Conservation (phyloP, 1,284 basidiomycete species). For the Boletus sp. region DNA sequence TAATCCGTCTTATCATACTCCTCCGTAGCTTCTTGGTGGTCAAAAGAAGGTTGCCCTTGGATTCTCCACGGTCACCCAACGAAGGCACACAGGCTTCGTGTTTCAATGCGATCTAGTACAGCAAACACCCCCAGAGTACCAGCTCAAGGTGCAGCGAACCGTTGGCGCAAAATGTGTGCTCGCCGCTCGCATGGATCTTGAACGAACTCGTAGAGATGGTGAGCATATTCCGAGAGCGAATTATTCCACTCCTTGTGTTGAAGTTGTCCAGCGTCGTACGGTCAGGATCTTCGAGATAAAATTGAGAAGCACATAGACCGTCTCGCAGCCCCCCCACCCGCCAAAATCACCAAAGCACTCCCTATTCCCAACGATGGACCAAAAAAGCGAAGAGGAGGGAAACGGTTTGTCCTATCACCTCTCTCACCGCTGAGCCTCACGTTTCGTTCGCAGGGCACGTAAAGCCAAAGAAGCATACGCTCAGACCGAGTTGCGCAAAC, state of each 20-base stretch:
- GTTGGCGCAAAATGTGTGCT: slow-evolving; percentile 91
- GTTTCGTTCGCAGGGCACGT: slow-evolving; percentile 62
- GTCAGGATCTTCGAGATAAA: slow-evolving; percentile 77
- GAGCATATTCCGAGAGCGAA: slow-evolving; percentile 16
- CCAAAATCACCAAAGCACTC: slow-evolving; percentile 91
- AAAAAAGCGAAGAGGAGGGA: slow-evolving; percentile 94
- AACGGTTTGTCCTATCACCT: slow-evolving; percentile 55
- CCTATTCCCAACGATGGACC: slow-evolving; percentile 97
- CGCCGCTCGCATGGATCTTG: slow-evolving; percentile 91
- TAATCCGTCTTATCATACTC: neutral
- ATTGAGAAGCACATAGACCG: slow-evolving; percentile 91
- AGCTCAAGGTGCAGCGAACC: slow-evolving; percentile 89
- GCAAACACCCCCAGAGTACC: slow-evolving; percentile 86
- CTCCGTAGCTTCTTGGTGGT: slow-evolving; percentile 81
- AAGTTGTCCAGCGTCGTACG: slow-evolving; percentile 64
- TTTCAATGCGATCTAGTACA: slow-evolving; percentile 90
- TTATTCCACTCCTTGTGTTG: neutral
- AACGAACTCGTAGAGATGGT: slow-evolving; percentile 78
- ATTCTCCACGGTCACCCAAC: slow-evolving; percentile 76
- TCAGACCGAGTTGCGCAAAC: slow-evolving; percentile 93
- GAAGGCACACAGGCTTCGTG: slow-evolving; percentile 95
- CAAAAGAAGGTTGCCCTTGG: slow-evolving; percentile 89
- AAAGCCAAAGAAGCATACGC: slow-evolving; percentile 98
- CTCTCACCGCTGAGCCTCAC: slow-evolving; percentile 1
- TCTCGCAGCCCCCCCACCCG: slow-evolving; percentile 90